Evolutionary conservation across 2,329 filamentous ascomycete genomes (phyloP), one percentile per base, ranked within the genome.

Genomic region (Phialocephala sp.): DNA sequence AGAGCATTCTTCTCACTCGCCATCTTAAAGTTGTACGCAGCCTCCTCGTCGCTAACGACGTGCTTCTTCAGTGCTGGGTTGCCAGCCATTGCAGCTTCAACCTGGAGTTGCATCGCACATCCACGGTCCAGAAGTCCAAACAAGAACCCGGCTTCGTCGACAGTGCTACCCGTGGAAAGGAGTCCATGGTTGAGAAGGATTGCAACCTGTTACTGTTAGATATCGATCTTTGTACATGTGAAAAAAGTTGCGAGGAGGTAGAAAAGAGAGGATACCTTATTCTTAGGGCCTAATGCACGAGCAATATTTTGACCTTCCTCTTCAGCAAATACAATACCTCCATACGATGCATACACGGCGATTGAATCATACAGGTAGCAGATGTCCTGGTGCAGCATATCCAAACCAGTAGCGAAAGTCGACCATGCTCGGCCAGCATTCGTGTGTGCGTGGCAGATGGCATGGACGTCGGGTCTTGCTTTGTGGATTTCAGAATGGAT

Each of bases 141-240:
- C 60, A 92, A 76, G 76, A 89, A 93, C 0, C 87, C 87, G 0
- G 90, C 90, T 77, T 93, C 90, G 73, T 93, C 90, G 1, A 93
- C 90, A 0, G 90, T 93, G 8, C 77, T 73, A 4, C 91, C 91
- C 0, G 91, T 89, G 0, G 89, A 91, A 59, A 93, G 77, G 41
- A 93, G 78, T 0, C 91, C 91, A 77, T 93, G 90, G 75, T 92
- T 93, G 69, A 89, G 81, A 59, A 92, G 78, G 56, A 92, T 87
- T 68, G 87, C 82, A 1, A 83, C 89, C 75, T 84, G 41, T 22
- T 14, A 1, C 37, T 15, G 59, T 65, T 43, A 62, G 54, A 37
- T 32, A 32, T 39, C 36, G 8, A 11, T 4, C 22, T 32, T 3
- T 5, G 12, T 58, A 9, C 12, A 55, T 47, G 18, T 36, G 8